phyloP scores from a whole-genome alignment of 1,139 yeast species.

The Protomyces inouyei region DNA sequence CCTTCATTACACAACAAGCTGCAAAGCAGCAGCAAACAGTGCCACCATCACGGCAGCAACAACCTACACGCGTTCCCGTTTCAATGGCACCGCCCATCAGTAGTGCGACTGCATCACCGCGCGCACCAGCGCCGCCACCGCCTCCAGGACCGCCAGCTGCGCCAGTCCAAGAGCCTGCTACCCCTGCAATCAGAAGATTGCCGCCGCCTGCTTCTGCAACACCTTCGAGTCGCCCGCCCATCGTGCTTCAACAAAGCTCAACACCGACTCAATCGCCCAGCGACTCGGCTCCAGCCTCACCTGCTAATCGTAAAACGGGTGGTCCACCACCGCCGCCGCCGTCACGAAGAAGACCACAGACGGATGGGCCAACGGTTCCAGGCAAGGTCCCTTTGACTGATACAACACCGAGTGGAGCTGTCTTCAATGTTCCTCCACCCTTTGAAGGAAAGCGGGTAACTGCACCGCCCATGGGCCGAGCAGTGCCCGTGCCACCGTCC shows the following conservation, averaged over 20 bases:
- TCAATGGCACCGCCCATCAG: constrained; percentile 1
- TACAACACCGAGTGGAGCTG: constrained; percentile 1
- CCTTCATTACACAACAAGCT: constrained; percentile 58
- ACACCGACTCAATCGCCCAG: neutral
- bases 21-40: constrained; percentile 86
- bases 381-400: constrained; percentile 10
- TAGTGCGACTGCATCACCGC: constrained; percentile 14
- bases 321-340: constrained; percentile 31
- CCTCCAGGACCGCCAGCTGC: constrained; percentile 33
- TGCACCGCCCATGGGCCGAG: constrained; percentile 33
- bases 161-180: constrained; percentile 6
- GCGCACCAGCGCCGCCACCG: constrained; percentile 34
- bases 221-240: neutral
- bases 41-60: constrained; percentile 37
- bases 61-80: neutral
- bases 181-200: neutral
- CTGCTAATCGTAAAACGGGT: constrained; percentile 30
- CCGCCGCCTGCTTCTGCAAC: constrained; percentile 2
- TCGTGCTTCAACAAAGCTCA: neutral
- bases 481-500: constrained; percentile 32
- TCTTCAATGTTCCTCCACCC: constrained; percentile 33
- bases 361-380: constrained; percentile 20
- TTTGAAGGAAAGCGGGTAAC: constrained; percentile 27
- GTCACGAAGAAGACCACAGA: constrained; percentile 24
- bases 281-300: constrained; percentile 27